Evolutionary conservation across 202 grass and related monocot genomes (phyloP).

Genomic region (Elaeis oleifera): DNA sequence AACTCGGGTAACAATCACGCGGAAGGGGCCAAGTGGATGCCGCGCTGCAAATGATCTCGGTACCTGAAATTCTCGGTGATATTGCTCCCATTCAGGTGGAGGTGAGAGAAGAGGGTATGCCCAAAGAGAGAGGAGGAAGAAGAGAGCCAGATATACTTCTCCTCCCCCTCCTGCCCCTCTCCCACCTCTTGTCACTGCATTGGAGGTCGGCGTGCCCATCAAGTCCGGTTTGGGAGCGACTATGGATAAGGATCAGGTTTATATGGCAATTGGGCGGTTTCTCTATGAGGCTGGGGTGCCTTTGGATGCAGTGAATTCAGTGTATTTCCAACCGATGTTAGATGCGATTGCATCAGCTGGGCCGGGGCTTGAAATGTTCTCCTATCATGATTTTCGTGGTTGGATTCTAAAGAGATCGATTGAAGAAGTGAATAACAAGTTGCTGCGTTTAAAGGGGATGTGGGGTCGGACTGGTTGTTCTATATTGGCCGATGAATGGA

Average conservation of each 20-base stretch:
- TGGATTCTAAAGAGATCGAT: conserved; percentile 57
- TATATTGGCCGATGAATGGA: conserved; percentile 68
- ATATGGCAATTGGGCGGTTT: conserved; percentile 58
- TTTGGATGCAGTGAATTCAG: conserved; percentile 65
- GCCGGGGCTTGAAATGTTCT: conserved; percentile 37
- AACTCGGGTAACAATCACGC: background rate
- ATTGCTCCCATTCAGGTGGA: conserved; percentile 22
- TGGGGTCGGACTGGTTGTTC: conserved; percentile 74
- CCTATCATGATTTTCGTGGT: conserved; percentile 62
- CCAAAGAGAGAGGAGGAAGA: conserved; percentile 40
- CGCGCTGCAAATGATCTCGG: conserved; percentile 39
- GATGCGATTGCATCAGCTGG: conserved; percentile 48
- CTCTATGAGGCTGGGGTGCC: conserved; percentile 58
- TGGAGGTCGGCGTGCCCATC: background rate
- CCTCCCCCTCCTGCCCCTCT: conserved; percentile 19
- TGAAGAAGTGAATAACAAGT: conserved; percentile 42
- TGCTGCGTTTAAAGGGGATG: conserved; percentile 42
- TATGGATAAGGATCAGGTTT: conserved; percentile 51
- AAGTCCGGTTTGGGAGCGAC: conserved; percentile 12
- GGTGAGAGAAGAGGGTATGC: conserved; percentile 15
- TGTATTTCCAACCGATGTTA: conserved; percentile 74
- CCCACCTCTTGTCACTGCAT: conserved; percentile 1
- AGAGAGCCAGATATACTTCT: conserved; percentile 17
- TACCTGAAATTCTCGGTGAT: conserved; percentile 42
- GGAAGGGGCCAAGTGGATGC: conserved; percentile 1